phyloP scores from a whole-genome alignment of 345 rosid genomes.

The Aquilaria malaccensis region DNA sequence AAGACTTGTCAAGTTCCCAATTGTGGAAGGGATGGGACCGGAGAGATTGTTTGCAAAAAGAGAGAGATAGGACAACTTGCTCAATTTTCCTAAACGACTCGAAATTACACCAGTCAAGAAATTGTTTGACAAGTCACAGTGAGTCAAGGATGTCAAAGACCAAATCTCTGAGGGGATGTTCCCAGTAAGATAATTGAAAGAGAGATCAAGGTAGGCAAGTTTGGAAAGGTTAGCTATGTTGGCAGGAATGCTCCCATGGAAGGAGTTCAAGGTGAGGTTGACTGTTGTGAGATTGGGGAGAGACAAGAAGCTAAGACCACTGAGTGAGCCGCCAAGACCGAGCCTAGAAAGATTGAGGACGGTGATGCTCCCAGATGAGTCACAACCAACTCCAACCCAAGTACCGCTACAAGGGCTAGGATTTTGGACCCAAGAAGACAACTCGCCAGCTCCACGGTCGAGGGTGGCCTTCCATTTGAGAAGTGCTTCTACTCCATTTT shows the following conservation, averaged over 20 bases:
- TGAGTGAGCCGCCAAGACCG: not conserved
- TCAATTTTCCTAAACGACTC: not conserved
- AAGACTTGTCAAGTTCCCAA: conserved; percentile 16
- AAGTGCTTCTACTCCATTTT: too few relatives aligned
- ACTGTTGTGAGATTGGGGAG: not conserved
- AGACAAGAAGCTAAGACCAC: not conserved
- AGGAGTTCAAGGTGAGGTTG: not conserved
- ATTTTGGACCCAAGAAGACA: too few relatives aligned
- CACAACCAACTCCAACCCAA: not conserved
- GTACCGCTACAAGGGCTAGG: not conserved
- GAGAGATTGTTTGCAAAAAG: conserved; percentile 11
- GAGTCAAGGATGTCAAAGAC: not conserved
- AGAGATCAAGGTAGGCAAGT: not conserved
- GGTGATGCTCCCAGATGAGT: not conserved
- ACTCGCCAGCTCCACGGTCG: too few relatives aligned
- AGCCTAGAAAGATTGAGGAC: not conserved
- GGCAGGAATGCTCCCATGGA: conserved; percentile 4
- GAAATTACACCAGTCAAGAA: not conserved
- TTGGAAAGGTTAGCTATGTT: conserved; percentile 7
- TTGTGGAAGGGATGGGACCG: conserved; percentile 14
- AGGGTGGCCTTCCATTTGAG: too few relatives aligned
- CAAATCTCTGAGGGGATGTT: not conserved
- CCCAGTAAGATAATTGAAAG: too few relatives aligned
- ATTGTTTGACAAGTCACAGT: conserved; percentile 8
- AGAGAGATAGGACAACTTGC: not conserved